These are phyloP conservation scores for Mycena epipterygia DNA, from an alignment of 768 basidiomycete species.

Conservation along the genomic window DNA sequence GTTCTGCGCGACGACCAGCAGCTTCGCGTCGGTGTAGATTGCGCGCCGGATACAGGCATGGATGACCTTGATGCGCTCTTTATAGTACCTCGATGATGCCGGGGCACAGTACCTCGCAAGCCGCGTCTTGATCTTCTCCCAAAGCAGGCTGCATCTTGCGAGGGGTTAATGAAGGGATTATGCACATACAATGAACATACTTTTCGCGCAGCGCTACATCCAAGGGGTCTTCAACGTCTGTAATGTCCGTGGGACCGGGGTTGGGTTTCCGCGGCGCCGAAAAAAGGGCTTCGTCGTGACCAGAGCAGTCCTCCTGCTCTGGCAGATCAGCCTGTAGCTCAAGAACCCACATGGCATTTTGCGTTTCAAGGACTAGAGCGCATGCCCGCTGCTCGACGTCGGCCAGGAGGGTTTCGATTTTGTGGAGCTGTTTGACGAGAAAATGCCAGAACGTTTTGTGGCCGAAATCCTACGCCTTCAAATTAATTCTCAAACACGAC, in stretches of 20 bases:
- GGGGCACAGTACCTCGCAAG: conserved; percentile 52
- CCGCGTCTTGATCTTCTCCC: conserved; percentile 48
- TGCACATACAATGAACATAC: conserved; percentile 24
- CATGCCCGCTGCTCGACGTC: conserved; percentile 51
- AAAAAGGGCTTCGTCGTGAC: conserved; percentile 29
- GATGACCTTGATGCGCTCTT: conserved; percentile 51
- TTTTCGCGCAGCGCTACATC: conserved; percentile 49
- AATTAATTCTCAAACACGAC: conserved; percentile 29
- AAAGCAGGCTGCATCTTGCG: conserved; percentile 46
- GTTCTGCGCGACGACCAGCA: conserved; percentile 53
- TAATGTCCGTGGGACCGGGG: conserved; percentile 30
- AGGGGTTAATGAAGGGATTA: neutral
- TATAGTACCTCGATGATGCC: conserved; percentile 44
- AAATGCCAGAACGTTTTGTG: conserved; percentile 53
- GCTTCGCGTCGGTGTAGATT: conserved; percentile 51
- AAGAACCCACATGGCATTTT: conserved; percentile 55
- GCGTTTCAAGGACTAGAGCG: conserved; percentile 48
- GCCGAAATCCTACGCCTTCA: conserved; percentile 52
- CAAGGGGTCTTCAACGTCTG: conserved; percentile 43
- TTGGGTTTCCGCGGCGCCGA: conserved; percentile 6
- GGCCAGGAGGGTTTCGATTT: conserved; percentile 46
- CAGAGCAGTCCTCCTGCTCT: conserved; percentile 30
- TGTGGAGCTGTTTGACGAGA: conserved; percentile 47
- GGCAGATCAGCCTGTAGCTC: conserved; percentile 38
- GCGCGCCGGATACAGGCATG: conserved; percentile 54